Conservation (phyloP, 306 rosid species). For the Mimosa bimucronata region DNA sequence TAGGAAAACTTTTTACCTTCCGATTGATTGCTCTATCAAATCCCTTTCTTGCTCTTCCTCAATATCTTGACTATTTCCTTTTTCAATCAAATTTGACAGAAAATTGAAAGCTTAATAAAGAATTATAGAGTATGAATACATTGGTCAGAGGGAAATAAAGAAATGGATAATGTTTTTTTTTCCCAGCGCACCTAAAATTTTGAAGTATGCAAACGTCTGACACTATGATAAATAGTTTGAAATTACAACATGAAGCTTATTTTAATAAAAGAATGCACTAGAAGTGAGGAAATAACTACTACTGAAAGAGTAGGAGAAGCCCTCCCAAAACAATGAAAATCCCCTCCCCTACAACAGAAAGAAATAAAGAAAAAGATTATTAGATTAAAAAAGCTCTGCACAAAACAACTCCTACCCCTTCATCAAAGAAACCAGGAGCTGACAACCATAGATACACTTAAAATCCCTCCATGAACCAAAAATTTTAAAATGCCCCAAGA, state of each 20-base stretch:
- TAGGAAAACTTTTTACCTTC: slow-evolving; percentile 52
- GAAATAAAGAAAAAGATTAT: not conserved
- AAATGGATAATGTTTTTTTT: not conserved
- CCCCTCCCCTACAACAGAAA: not conserved
- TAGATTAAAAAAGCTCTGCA: not conserved
- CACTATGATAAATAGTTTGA: not conserved
- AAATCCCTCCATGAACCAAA: not conserved
- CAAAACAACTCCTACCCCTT: not conserved
- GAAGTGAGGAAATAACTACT: not conserved
- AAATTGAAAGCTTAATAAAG: slow-evolving; percentile 20
- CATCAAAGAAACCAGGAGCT: not conserved
- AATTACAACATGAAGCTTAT: not conserved
- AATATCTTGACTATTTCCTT: slow-evolving; percentile 45
- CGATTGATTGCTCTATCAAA: slow-evolving; percentile 46
- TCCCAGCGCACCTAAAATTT: not conserved
- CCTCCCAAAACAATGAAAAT: not conserved
- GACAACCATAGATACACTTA: not conserved
- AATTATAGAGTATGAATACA: not conserved
- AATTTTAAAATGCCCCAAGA: not conserved
- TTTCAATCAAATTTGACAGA: slow-evolving; percentile 32
- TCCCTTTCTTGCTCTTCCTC: slow-evolving; percentile 53
- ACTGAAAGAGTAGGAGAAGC: not conserved
- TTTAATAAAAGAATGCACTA: not conserved
- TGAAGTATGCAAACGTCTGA: slow-evolving; percentile 8
- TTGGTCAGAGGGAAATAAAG: not conserved